Evolutionary conservation across 2,329 filamentous ascomycete species (phyloP).

Genomic region (Penicillium psychrosexuale): DNA sequence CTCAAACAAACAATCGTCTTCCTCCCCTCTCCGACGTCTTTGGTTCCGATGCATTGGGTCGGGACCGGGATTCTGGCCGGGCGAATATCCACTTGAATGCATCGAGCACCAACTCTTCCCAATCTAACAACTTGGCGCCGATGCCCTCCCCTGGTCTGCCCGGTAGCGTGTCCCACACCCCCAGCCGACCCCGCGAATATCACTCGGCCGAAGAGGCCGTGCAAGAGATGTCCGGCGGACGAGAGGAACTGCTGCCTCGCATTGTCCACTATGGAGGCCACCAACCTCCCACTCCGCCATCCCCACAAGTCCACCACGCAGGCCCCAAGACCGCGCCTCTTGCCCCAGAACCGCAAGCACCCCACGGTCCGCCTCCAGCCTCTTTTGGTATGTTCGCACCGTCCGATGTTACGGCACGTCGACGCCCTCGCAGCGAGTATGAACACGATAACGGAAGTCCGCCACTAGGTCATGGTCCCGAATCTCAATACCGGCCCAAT

Average conservation of each 20-base stretch:
- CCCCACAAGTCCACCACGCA: conserved; percentile 49
- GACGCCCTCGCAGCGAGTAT: conserved; percentile 83
- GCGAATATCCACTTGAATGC: conserved; percentile 50
- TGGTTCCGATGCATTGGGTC: conserved; percentile 66
- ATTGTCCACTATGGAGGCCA: conserved; percentile 94
- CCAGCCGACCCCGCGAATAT: conserved; percentile 73
- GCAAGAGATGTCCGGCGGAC: conserved; percentile 82
- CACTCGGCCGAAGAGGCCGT: conserved; percentile 95
- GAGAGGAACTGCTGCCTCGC: conserved; percentile 86
- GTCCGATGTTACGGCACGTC: conserved; percentile 48
- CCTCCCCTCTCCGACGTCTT: conserved; percentile 96
- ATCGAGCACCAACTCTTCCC: conserved; percentile 62
- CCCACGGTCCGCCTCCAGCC: conserved; percentile 60
- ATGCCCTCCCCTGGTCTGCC: conserved; percentile 76
- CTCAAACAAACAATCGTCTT: conserved; percentile 85
- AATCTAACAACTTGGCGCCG: conserved; percentile 62
- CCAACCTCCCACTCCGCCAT: conserved; percentile 88
- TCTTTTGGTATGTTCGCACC: conserved; percentile 41
- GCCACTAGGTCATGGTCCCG: conserved; percentile 72
- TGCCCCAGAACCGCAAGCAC: conserved; percentile 53
- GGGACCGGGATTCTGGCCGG: conserved; percentile 36
- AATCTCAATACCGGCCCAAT: conserved; percentile 41
- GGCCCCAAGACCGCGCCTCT: conserved; percentile 29
- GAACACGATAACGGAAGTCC: conserved; percentile 83
- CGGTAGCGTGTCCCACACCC: conserved; percentile 50